phyloP scores from a whole-genome alignment of 2,329 filamentous ascomycete species.

The Cryphonectria carpinicola region DNA sequence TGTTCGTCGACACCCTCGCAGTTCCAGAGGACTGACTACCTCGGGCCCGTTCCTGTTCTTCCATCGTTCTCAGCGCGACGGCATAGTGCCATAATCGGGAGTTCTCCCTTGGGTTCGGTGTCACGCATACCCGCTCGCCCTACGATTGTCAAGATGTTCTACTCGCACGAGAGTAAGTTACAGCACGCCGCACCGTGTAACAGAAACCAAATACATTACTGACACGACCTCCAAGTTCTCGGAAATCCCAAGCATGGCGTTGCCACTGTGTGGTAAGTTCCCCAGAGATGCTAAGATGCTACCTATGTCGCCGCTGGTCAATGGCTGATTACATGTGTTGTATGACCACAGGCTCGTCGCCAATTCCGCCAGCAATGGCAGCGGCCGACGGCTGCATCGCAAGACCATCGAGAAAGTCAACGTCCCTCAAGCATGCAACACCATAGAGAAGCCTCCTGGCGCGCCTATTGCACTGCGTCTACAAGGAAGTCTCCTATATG shows the following conservation, averaged over 20 bases:
- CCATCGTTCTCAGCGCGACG: background rate
- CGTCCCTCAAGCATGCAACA: constrained; percentile 82
- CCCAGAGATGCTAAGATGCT: background rate
- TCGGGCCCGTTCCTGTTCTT: background rate
- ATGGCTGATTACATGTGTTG: constrained; percentile 7
- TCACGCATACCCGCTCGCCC: constrained; percentile 6
- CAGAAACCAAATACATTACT: constrained; percentile 29
- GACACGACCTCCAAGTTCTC: constrained; percentile 63
- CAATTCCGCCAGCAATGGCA: constrained; percentile 77
- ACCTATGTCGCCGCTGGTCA: background rate
- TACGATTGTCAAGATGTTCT: constrained; percentile 71
- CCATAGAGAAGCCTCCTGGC: constrained; percentile 76
- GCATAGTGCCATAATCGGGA: background rate
- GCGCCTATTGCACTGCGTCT: constrained; percentile 88
- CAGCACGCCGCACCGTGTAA: background rate
- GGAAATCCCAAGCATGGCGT: constrained; percentile 88
- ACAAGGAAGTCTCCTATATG: constrained; percentile 86
- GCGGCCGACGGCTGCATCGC: constrained; percentile 73
- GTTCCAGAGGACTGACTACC: too few relatives aligned
- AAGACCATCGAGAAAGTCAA: constrained; percentile 90
- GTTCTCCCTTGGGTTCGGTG: background rate
- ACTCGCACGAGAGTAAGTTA: constrained; percentile 87
- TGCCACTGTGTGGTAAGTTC: constrained; percentile 83
- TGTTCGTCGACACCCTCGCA: background rate
- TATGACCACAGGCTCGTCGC: constrained; percentile 76